phyloP scores from a whole-genome alignment of 345 rosid species.

The Conringia planisiliqua region DNA sequence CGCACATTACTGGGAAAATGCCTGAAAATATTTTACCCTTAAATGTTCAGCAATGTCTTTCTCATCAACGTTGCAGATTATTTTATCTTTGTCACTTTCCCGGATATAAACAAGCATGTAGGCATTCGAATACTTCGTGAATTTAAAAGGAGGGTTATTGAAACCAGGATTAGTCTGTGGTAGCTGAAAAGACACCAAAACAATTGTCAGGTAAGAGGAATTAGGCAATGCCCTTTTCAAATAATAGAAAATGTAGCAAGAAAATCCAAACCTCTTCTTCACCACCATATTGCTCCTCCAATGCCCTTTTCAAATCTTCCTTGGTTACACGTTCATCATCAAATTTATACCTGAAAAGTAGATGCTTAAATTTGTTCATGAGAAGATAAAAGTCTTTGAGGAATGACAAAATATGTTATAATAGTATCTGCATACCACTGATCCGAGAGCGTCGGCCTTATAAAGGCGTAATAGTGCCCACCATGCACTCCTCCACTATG shows the following conservation, averaged over 20 bases:
- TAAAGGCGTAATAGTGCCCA: slow-evolving; percentile 98
- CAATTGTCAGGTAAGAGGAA: slow-evolving; percentile 22
- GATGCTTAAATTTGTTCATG: background rate
- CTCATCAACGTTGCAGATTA: slow-evolving; percentile 94
- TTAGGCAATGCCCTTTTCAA: background rate
- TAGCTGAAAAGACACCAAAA: slow-evolving; percentile 49
- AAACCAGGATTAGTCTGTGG: slow-evolving; percentile 94
- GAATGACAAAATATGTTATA: background rate
- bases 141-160: slow-evolving; percentile 84
- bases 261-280: slow-evolving; percentile 75
- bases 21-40: slow-evolving; percentile 52
- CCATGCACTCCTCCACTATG: slow-evolving; percentile 98
- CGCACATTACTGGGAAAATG: slow-evolving; percentile 1
- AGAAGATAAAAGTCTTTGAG: background rate
- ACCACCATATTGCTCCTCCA: slow-evolving; percentile 98
- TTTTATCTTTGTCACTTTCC: slow-evolving; percentile 94
- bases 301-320: slow-evolving; percentile 85
- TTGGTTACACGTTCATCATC: slow-evolving; percentile 97
- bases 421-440: slow-evolving; percentile 60
- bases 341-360: slow-evolving; percentile 75
- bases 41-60: slow-evolving; percentile 94
- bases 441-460: slow-evolving; percentile 91
- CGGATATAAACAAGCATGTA: slow-evolving; percentile 99
- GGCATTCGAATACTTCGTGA: slow-evolving; percentile 92
- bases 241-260: slow-evolving; percentile 2